phyloP scores from a whole-genome alignment of 352 stramenopile genomes.

The Globisporangium cylindrosporum region DNA sequence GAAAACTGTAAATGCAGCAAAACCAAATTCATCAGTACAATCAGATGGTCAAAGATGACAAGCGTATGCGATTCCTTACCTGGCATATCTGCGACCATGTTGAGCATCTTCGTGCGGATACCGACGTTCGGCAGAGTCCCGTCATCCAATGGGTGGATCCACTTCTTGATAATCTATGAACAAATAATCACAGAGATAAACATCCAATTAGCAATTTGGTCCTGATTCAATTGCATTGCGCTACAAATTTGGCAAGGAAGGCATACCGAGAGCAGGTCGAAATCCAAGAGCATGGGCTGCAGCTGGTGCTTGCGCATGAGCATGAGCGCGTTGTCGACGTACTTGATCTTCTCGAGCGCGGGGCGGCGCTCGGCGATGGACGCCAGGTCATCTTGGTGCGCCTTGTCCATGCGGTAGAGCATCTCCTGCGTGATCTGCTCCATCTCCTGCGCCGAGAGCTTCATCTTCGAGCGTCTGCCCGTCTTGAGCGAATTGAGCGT shows the following conservation, averaged over 20 bases:
- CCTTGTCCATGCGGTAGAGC: slow-evolving; percentile 89
- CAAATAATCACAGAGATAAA: background rate
- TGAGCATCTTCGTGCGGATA: slow-evolving; percentile 84
- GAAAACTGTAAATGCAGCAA: slow-evolving; percentile 42
- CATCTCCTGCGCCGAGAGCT: slow-evolving; percentile 82
- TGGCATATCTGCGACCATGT: slow-evolving; percentile 77
- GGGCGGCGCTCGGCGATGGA: slow-evolving; percentile 57
- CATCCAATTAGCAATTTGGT: slow-evolving; percentile 1
- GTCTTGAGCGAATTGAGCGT: slow-evolving; percentile 87
- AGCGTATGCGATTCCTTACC: slow-evolving; percentile 21
- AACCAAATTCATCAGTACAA: background rate
- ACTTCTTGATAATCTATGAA: slow-evolving; percentile 86
- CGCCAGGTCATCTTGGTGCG: slow-evolving; percentile 67
- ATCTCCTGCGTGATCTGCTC: slow-evolving; percentile 85
- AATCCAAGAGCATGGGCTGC: slow-evolving; percentile 86
- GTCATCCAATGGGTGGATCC: slow-evolving; percentile 84
- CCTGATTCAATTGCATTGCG: background rate
- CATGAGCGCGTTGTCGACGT: slow-evolving; percentile 66
- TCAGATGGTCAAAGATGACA: background rate
- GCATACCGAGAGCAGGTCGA: slow-evolving; percentile 79
- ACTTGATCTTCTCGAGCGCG: slow-evolving; percentile 86
- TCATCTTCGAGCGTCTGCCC: slow-evolving; percentile 71
- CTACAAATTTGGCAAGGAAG: background rate
- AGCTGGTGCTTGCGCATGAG: slow-evolving; percentile 81
- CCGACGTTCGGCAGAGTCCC: slow-evolving; percentile 77